Base-by-base conservation (phyloP, 768 basidiomycete genomes). In the Tricholoma sp. region DNA sequence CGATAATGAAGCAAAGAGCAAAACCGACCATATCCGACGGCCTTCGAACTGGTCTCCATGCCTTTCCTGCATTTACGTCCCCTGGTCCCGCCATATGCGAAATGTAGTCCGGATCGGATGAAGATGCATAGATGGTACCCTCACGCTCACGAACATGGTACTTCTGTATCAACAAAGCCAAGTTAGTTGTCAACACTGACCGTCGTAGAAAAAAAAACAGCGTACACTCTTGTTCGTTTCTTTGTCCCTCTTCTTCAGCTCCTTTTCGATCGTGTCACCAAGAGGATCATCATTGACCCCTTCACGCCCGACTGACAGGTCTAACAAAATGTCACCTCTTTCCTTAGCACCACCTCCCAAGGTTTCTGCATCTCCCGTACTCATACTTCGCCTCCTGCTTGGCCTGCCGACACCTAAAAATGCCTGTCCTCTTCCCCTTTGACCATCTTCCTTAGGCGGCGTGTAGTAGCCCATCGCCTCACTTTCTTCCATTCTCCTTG, bases 21-120 rank as follows among this genome's bases (percentile, higher is more conserved):
- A 4, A 24, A 72, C 81, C 54, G 61, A 95, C 95, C 89, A 98
- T 96, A 66, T 98, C 94, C 1, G 94, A 96, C 9, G 95, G 94
- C 20, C 94, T 76, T 61, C 92, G 80, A 31, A 98, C 86, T 12
- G 86, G 79, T 66, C 86, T 81, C 96, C 95, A 98, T 4, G 94
- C 93, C 65, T 74, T 82, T 1, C 92, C 91, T 24, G 76, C 72
- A 65, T 94, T 86, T 28, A 95, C 76, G 68, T 96, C 95, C 13
- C 94, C 93, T 39, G 89, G 88, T 24, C 82, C 79, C 49, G 78
- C 76, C 66, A 83, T 76, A 67, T 92, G 90, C 5, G 85, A 80
- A 45, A 93, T 77, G 58, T 82, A 82, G 64, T 92, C 88, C 10
- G 73, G 71, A 29, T 87, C 89, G 8, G 87, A 84, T 6, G 90